phyloP scores from a whole-genome alignment of 2,329 filamentous ascomycete species.

The Xylaria sp. region DNA sequence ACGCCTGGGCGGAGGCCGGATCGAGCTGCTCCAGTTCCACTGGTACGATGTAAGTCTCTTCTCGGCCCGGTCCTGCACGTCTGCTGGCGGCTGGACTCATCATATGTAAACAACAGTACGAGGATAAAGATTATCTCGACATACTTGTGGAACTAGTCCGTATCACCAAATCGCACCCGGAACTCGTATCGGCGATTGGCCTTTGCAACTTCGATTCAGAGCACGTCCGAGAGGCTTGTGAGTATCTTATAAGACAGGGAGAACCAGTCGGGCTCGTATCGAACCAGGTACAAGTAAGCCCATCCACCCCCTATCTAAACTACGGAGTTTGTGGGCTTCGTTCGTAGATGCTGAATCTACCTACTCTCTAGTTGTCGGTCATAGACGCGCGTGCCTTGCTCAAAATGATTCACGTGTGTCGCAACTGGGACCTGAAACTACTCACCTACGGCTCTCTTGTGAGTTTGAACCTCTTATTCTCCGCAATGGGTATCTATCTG shows the following conservation, averaged over 20 bases:
- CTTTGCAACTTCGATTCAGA: constrained; percentile 41
- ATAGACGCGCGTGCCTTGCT: constrained; percentile 37
- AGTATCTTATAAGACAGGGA: constrained; percentile 35
- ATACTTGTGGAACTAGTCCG: constrained; percentile 37
- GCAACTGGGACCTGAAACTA: constrained; percentile 36
- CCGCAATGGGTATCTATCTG: background rate
- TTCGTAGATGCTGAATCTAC: no score
- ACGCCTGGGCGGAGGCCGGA: constrained; percentile 35
- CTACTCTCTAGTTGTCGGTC: constrained; percentile 36
- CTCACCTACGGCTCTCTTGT: constrained; percentile 41
- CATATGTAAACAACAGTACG: constrained; percentile 36
- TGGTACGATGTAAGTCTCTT: constrained; percentile 39
- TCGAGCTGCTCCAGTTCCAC: constrained; percentile 42
- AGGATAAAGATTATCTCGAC: constrained; percentile 39
- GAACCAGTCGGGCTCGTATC: constrained; percentile 37
- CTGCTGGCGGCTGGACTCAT: constrained; percentile 1
- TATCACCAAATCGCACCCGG: constrained; percentile 32
- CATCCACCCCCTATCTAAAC: background rate
- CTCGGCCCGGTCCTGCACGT: background rate
- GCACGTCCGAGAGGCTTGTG: constrained; percentile 37
- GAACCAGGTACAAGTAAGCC: constrained; percentile 40
- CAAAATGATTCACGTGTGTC: constrained; percentile 34
- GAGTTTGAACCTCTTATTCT: constrained; percentile 9
- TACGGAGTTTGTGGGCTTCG: no score
- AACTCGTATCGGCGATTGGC: constrained; percentile 37